phyloP scores from a whole-genome alignment of 805 yeast genomes.

The Candida sanyiensis region DNA sequence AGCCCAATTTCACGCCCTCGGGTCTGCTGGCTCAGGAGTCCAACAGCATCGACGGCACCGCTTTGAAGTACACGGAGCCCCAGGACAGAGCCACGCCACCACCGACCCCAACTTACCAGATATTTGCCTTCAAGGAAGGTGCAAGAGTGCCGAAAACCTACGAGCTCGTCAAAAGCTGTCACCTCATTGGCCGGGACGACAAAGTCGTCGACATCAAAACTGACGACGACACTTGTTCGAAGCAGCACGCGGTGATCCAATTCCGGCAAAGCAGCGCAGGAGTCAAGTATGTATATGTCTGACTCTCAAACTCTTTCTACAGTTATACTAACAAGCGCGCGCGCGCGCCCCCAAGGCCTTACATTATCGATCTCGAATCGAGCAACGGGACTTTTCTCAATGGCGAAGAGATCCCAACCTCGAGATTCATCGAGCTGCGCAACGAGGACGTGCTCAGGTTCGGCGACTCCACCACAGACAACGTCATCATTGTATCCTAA shows the following conservation, averaged over 20 bases:
- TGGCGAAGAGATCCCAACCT: slow-evolving; percentile 33
- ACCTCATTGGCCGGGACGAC: slow-evolving; percentile 33
- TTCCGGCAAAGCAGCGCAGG: slow-evolving; percentile 27
- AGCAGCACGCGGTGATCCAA: slow-evolving; percentile 47
- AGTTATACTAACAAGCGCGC: too few relatives aligned
- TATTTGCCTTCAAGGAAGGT: slow-evolving; percentile 28
- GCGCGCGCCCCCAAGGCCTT: too few relatives aligned
- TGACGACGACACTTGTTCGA: slow-evolving; percentile 34
- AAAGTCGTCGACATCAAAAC: slow-evolving; percentile 33
- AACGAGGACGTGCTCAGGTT: slow-evolving; percentile 38
- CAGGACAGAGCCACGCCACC: slow-evolving; percentile 30
- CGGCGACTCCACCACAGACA: slow-evolving; percentile 30
- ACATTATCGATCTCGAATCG: slow-evolving; percentile 42
- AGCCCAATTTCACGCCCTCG: slow-evolving; percentile 35
- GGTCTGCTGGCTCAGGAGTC: slow-evolving; percentile 39
- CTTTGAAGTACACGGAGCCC: slow-evolving; percentile 36
- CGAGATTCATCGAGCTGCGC: slow-evolving; percentile 37
- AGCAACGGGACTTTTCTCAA: slow-evolving; percentile 43
- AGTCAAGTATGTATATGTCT: slow-evolving; percentile 7
- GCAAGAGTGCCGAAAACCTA: slow-evolving; percentile 23
- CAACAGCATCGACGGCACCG: slow-evolving; percentile 30
- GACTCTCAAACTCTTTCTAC: slow-evolving; percentile 5
- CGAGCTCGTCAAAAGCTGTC: slow-evolving; percentile 26
- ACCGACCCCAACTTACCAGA: slow-evolving; percentile 21
- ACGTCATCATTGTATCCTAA: slow-evolving; percentile 22